These are phyloP conservation scores for Liriodendron chinense DNA, from an alignment of 164 flowering plant species.

Conservation along the genomic window DNA sequence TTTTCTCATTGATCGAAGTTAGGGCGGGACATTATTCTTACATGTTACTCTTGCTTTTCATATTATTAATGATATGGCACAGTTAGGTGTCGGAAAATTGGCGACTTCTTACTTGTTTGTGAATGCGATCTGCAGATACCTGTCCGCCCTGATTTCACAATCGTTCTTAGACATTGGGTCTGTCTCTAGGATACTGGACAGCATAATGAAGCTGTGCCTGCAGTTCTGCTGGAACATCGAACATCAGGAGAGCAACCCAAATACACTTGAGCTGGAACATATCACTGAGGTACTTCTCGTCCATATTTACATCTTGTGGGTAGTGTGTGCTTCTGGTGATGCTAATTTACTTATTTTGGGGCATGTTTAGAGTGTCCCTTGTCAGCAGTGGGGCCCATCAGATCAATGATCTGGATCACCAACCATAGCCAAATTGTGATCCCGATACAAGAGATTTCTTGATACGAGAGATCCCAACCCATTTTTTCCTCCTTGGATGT, in stretches of 20 bases:
- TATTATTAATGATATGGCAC: neutral
- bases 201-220: conserved; percentile 92
- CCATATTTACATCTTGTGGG: neutral
- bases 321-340: neutral
- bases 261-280: conserved; percentile 67
- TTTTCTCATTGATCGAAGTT: neutral
- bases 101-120: conserved; percentile 5
- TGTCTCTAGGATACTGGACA: conserved; percentile 87
- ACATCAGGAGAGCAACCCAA: conserved; percentile 58
- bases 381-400: no score
- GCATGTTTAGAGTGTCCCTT: no score
- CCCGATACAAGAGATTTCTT: no score
- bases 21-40: neutral
- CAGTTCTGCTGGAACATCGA: conserved; percentile 96
- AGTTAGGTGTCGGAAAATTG: no score
- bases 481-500: no score
- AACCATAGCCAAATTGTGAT: no score
- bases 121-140: conserved; percentile 56
- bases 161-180: conserved; percentile 98
- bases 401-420: no score
- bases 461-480: no score
- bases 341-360: neutral
- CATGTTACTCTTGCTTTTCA: neutral
- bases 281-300: conserved; percentile 66
- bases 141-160: conserved; percentile 94